Base-by-base conservation (phyloP, 306 rosid species). In the Comarum palustre region DNA sequence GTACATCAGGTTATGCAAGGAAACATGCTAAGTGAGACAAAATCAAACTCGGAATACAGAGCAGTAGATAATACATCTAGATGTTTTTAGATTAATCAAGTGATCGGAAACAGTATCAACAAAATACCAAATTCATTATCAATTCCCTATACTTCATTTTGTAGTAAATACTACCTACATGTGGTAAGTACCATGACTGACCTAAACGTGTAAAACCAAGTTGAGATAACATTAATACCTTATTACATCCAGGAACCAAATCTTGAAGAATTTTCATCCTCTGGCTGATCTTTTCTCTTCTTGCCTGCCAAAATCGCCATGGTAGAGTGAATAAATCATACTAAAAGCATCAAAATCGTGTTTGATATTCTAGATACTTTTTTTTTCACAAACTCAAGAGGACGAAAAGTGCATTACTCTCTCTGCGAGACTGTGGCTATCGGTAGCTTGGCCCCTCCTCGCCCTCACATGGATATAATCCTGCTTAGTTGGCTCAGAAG, bases 361-460 rank as follows among this genome's bases (percentile, higher is more conserved):
- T 17, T 57, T 41, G 13, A 27, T 42, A 22, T 42, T 39, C 17
- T 48, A 38, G 24, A 34, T n/a, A 11, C 36, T 16, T 0, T 7
- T 25, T 74, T 68, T 50, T 41, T 41, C 13, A 73, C n/a, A 85
- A 45, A 54, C 27, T 64, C 14, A 73, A 48, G 20, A 45, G 54
- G 45, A 63, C 67, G 22, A 43, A 64, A 72, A 31, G 51, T 14
- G 69, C 69, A 82, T 76, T 85, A 94, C 98, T 79, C 97, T 89
- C 73, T 94, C 98, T 11, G 96, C 96, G 20, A 94, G 88, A 73
- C 98, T 94, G 80, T 91, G 98, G 75, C 93, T 94, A 82, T 94
- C 98, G n/a, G 98, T 94, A 46, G 98, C 98, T 84, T 94, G 98
- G 80, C 98, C 98, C 75, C 98, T 85, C 84, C 98, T 86, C 8